Conservation (phyloP, 345 rosid genomes). For the Hypericum androsaemum region DNA sequence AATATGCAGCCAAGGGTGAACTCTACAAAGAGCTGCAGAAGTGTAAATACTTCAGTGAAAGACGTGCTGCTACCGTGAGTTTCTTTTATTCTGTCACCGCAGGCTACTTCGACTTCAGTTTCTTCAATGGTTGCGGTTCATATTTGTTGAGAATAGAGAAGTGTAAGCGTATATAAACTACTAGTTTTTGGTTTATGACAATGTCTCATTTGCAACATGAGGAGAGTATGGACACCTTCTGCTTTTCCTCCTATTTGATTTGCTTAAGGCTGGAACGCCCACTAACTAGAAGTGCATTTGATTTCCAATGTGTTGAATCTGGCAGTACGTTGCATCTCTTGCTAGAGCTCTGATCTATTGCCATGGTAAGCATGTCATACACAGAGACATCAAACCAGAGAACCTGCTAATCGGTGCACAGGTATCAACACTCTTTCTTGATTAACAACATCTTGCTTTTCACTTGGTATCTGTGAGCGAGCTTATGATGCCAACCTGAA, state of each 20-base stretch:
- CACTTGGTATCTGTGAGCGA: constrained; percentile 5
- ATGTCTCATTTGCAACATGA: too few species aligned
- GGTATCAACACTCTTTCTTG: constrained; percentile 27
- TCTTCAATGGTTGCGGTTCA: neutral
- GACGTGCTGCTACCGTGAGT: constrained; percentile 88
- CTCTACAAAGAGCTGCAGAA: constrained; percentile 84
- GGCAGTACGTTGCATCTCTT: constrained; percentile 89
- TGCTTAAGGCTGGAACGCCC: neutral
- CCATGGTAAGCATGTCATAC: constrained; percentile 97
- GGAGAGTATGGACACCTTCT: neutral
- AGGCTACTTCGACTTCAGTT: neutral
- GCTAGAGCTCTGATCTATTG: constrained; percentile 97
- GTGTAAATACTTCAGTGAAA: constrained; percentile 83
- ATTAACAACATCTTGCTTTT: neutral
- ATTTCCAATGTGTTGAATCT: constrained; percentile 6
- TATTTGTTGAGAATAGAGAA: neutral
- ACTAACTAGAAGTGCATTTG: neutral
- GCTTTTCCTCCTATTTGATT: neutral
- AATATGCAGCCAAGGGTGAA: constrained; percentile 87
- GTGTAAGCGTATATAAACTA: too few species aligned
- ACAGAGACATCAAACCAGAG: constrained; percentile 97
- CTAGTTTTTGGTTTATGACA: too few species aligned
- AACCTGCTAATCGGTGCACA: constrained; percentile 78
- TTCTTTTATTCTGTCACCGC: neutral
- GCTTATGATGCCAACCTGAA: constrained; percentile 10